Percentiles rank a stretch among this genome's conserved stretches.
Conservation (phyloP, 306 rosid species). For the Albizia julibrissin region DNA sequence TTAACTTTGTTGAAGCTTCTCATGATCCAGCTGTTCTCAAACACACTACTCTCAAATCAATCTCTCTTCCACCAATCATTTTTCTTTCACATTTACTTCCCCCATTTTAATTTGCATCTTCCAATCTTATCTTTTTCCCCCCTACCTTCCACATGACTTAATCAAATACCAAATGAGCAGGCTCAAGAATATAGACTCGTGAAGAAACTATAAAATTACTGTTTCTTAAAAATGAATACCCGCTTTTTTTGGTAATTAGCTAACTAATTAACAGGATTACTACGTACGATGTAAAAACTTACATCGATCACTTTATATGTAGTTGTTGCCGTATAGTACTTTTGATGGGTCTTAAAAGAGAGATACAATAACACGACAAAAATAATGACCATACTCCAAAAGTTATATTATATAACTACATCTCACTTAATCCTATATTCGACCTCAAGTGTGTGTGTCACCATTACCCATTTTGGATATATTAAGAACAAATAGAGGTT, state of each 20-base stretch:
- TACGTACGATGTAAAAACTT: neutral
- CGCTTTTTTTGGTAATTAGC: neutral
- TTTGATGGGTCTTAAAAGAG: neutral
- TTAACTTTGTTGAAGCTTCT: conserved; percentile 35
- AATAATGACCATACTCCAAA: neutral
- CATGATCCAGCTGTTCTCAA: conserved; percentile 60
- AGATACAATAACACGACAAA: neutral
- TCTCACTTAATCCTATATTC: neutral
- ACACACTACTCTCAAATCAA: neutral
- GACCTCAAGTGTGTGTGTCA: neutral
- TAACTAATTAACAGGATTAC: neutral
- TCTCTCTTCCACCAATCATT: neutral
- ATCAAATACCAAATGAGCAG: neutral
- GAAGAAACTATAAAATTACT: neutral
- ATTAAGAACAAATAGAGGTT: too few relatives aligned
- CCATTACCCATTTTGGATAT: neutral
- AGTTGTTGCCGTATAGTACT: neutral
- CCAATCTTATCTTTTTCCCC: neutral
- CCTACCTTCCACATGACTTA: neutral
- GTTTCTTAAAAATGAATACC: neutral
- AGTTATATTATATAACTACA: neutral
- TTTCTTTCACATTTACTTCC: neutral
- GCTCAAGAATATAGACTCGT: neutral
- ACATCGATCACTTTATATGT: neutral
- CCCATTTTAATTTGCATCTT: neutral